Evolutionary conservation across 371 early-diverging fungal species (phyloP), one percentile per base, ranked within the genome.

Genomic region (Mortierella sp.): DNA sequence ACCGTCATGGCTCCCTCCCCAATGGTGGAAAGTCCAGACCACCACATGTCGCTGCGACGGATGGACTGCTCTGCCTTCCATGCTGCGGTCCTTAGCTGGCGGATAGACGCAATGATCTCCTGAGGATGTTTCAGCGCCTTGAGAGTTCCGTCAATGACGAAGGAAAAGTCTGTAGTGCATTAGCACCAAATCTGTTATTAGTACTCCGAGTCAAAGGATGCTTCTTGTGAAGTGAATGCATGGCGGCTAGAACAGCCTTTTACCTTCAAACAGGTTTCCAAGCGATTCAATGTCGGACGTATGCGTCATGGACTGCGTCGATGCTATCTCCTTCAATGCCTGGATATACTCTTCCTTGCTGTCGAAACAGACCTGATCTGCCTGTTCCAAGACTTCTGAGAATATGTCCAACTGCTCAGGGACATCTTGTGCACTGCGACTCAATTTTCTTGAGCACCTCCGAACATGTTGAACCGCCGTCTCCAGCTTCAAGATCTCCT

Each of bases 241-340:
- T n/a, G n/a, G n/a, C n/a, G n/a, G n/a, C n/a, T 50, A 34, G 50
- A 47, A 15, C 21, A 9, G 15, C 11, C 2, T 26, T 6, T 26
- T 63, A 67, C 73, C 78, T 70, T 78, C 78, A 64, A 78, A 70
- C 30, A 78, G 41, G 28, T 78, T 66, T 21, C 78, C 78, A 8
- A 78, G 30, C 15, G 66, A 70, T 54, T 70, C 70, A 17, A 70
- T 78, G 26, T 78, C 78, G 6, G 78, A 78, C 0, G 71, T 60
- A 37, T 71, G 59, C 71, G 70, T 70, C 21, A 57, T 69, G 4
- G 57, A 60, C 21, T 70, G 71, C 12, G 66, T 78, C 11, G 71
- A 55, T 1, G 70, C 64, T 23, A 65, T 78, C 6, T 65, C 42
- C 11, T 44, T 70, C 4, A 66, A 28, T 1, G 71, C 58, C 12